Conservation (phyloP, 2,329 filamentous ascomycete species). For the Aspergillus fijiensis region DNA sequence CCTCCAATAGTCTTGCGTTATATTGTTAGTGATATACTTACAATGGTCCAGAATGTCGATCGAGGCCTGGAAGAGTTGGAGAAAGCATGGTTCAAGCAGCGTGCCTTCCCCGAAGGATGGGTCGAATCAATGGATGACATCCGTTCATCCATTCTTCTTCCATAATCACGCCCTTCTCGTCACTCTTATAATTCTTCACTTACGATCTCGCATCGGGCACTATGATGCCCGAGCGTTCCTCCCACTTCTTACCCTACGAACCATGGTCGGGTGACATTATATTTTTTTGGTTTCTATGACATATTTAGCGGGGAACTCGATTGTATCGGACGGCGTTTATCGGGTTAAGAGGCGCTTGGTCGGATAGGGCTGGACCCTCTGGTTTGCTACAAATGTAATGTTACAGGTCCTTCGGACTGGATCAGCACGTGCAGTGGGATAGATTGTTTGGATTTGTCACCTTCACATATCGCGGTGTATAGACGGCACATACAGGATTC, state of each 20-base stretch:
- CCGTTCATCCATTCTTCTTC: slow-evolving; percentile 34
- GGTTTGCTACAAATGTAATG: background rate
- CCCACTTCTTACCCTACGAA: background rate
- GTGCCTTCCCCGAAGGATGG: slow-evolving; percentile 35
- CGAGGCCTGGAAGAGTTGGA: slow-evolving; percentile 32
- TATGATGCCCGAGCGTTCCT: no score
- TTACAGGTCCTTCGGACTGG: background rate
- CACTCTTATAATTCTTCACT: background rate
- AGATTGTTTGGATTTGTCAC: background rate
- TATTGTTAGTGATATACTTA: slow-evolving; percentile 2
- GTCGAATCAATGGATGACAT: slow-evolving; percentile 34
- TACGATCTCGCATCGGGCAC: no score
- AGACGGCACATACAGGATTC: background rate
- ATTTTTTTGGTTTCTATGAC: background rate
- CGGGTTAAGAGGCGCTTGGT: background rate
- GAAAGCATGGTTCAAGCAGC: slow-evolving; percentile 33
- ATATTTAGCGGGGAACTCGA: background rate
- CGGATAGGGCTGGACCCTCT: background rate
- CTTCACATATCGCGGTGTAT: background rate
- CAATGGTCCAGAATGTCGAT: slow-evolving; percentile 27
- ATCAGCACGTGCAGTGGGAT: background rate
- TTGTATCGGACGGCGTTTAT: background rate
- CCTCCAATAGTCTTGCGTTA: background rate
- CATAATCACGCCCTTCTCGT: slow-evolving; percentile 13
- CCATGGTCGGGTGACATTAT: background rate